phyloP scores from a whole-genome alignment of 495 filamentous ascomycete species.

The Trichocladium uniseriatum region DNA sequence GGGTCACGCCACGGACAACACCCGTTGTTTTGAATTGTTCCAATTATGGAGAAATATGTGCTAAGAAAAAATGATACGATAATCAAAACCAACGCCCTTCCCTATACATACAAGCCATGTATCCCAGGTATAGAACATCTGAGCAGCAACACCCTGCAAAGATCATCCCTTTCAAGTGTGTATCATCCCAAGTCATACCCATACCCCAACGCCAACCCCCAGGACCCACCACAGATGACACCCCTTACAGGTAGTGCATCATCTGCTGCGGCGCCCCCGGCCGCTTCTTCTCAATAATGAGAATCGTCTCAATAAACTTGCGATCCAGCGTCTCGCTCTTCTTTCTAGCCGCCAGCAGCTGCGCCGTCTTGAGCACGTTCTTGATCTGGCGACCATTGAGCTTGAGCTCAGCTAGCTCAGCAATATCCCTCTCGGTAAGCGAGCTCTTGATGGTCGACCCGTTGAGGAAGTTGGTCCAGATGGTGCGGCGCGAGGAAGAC shows the following conservation, averaged over 20 bases:
- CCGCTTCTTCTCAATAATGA: constrained; percentile 26
- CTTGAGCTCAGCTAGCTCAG: constrained; percentile 29
- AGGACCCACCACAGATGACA: neutral
- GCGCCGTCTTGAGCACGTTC: constrained; percentile 43
- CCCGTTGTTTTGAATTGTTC: no score
- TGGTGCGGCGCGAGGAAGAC: constrained; percentile 18
- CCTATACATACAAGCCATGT: no score
- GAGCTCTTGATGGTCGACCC: constrained; percentile 18
- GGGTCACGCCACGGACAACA: no score
- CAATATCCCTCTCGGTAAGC: constrained; percentile 22
- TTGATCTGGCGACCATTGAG: constrained; percentile 42
- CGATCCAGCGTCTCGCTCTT: constrained; percentile 23
- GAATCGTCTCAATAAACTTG: constrained; percentile 23
- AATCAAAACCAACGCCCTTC: no score
- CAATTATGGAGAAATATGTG: no score
- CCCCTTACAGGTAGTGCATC: constrained; percentile 20
- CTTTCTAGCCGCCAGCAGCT: constrained; percentile 24
- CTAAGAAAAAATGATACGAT: no score
- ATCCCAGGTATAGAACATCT: no score
- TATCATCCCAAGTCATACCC: neutral
- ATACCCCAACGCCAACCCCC: neutral
- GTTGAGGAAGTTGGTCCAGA: constrained; percentile 27
- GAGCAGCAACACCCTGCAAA: no score
- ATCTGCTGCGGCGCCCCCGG: constrained; percentile 19
- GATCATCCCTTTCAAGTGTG: no score